Base-by-base conservation (phyloP, 257 asterid genomes). In the Solanum arcanum region DNA sequence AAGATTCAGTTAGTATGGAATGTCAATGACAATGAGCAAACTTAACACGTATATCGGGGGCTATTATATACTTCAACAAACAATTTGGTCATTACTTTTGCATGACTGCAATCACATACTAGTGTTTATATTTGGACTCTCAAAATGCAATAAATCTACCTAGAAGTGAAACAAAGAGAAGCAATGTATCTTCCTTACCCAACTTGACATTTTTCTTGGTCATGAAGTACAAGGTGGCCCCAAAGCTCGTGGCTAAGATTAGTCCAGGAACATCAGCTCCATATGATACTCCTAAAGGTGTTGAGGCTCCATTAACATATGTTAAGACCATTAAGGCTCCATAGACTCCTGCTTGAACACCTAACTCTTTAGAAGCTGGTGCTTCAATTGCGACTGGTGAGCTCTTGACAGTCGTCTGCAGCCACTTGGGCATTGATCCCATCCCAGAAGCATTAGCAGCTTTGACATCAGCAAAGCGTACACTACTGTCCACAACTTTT, bases 321-420 rank as follows among this genome's bases (percentile, higher is more conserved):
- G 97, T 94, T 88, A 96, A 86, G 75, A 91, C 98, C 95, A 94
- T 95, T 87, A 97, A 91, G 92, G 98, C 99, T 88, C 98, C 99
- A 88, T 97, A 96, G 4, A 97, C 99, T 59, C 98, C 99, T 41
- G 98, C 99, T 88, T 97, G 99, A 81, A 97, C 90, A n/a, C 99
- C 99, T 74, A 97, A 77, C 89, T 94, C 98, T 68, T 89, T 90
- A 21, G 98, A 90, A 59, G 98, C 92, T 56, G 99, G 99, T 72
- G 98, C 86, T 91, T 95, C 98, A 44, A 96, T 91, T 46, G 96
- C 88, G 86, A 96, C 44, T 29, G 94, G 94, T 3, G 96, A 82
- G 84, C 88, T 90, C 90, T 90, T 94, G 27, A 93, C 91, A 44
- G 94, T 91, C 87, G 82, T 87, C 90, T 94, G 97, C 83, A 97